phyloP scores from a whole-genome alignment of 2,329 filamentous ascomycete species.

The Chaetomium globosum region DNA sequence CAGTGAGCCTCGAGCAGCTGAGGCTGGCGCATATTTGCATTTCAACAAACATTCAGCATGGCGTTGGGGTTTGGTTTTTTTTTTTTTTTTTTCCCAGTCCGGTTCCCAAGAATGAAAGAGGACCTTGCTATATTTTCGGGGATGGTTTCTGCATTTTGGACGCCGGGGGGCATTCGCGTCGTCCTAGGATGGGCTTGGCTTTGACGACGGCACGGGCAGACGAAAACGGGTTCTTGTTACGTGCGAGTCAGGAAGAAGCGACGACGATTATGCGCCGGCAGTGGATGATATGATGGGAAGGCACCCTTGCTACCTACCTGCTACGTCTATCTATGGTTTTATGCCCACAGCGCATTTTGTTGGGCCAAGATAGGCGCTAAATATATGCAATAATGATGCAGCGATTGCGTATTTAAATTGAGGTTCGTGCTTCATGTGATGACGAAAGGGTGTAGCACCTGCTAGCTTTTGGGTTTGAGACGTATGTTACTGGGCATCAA shows the following conservation, averaged over 20 bases:
- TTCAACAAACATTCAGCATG: slow-evolving; percentile 44
- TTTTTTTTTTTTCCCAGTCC: slow-evolving; percentile 13
- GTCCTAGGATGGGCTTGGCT: slow-evolving; percentile 3
- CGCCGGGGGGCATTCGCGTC: slow-evolving; percentile 5
- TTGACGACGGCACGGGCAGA: slow-evolving; percentile 19
- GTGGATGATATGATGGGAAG: slow-evolving; percentile 17
- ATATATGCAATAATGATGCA: slow-evolving; percentile 22
- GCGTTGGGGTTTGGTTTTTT: slow-evolving; percentile 42
- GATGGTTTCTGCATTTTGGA: slow-evolving; percentile 21
- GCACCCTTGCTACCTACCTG: slow-evolving; percentile 4
- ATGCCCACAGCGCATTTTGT: slow-evolving; percentile 13
- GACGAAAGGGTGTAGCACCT: background rate
- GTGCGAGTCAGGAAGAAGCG: slow-evolving; percentile 7
- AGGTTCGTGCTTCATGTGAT: background rate
- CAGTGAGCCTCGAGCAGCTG: slow-evolving; percentile 15
- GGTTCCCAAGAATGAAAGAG: slow-evolving; percentile 36
- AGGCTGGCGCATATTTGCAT: slow-evolving; percentile 34
- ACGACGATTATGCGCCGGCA: slow-evolving; percentile 7
- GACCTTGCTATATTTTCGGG: slow-evolving; percentile 12
- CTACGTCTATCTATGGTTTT: slow-evolving; percentile 21
- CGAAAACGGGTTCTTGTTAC: slow-evolving; percentile 16
- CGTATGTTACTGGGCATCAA: too few species aligned
- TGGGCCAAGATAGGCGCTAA: slow-evolving; percentile 18
- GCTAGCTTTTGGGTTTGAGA: background rate
- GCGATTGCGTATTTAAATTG: background rate